Base-by-base conservation (phyloP, 441 rosid genomes). In the Metrosideros polymorpha region DNA sequence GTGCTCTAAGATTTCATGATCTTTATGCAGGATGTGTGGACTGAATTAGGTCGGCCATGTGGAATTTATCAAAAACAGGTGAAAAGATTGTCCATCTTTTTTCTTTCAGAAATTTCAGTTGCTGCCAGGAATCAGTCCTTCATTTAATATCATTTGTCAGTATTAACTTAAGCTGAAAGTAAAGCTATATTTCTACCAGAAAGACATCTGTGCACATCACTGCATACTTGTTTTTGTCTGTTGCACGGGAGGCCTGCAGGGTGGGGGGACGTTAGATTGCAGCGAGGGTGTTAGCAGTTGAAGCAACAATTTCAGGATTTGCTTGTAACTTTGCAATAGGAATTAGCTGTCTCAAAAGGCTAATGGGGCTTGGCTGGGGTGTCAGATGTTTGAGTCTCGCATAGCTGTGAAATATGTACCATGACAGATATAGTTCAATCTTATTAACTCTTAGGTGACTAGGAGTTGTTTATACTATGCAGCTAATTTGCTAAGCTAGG, bases 51-150 rank as follows among this genome's bases (percentile, higher is more conserved):
- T 84, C 97, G 99, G 84, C 99, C 99, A 43, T 96, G 99, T 90
- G 99, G 99, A 85, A 95, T 98, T 86, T 97, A 98, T 89, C 98
- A 97, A 84, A 98, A 98, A 92, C 99, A 96, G 99, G 99, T 95
- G 24, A 71, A 71, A 39, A 71, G 79, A 71, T 71, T 66, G 79
- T 71, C 79, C 79, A 39, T 71, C 10, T 35, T 42, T 71, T 35
- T 42, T 39, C n/a, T 71, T 22, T 71, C 13, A 71, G 47, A 71
- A 71, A 71, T 19, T 71, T 71, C 79, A 71, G 43, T 71, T 39
- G 47, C 79, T 19, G 45, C 15, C 79, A 35, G 35, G 47, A 66
- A 66, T 66, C 45, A 66, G 27, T 35, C n/a, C 45, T 66, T 66
- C 7, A 0, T 35, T 39, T 71, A 5, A 35, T 71, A 35, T 71